phyloP scores from a whole-genome alignment of 352 stramenopile species.

The Phytophthora uliginosa region DNA sequence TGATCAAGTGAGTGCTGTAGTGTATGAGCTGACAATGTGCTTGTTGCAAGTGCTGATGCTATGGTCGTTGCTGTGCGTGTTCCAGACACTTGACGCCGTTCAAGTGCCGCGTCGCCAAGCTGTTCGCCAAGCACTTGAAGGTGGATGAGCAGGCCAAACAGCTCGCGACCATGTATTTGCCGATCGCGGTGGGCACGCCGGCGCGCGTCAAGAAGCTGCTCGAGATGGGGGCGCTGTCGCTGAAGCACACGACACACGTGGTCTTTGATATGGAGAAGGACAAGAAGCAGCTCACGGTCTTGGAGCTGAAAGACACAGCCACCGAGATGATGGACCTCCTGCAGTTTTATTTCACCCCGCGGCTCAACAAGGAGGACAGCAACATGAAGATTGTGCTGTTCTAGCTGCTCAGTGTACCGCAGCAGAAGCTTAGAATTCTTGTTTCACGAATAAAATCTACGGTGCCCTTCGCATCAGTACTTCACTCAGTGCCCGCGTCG shows the following conservation, averaged over 20 bases:
- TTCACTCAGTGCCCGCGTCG: slow-evolving; percentile 6
- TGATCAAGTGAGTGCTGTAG: slow-evolving; percentile 91
- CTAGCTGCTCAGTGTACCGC: slow-evolving; percentile 29
- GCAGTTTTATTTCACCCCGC: slow-evolving; percentile 79
- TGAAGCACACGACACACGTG: slow-evolving; percentile 84
- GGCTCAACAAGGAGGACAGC: slow-evolving; percentile 54
- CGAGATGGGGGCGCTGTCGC: slow-evolving; percentile 78
- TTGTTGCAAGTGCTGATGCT: slow-evolving; percentile 30
- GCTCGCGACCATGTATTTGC: slow-evolving; percentile 75
- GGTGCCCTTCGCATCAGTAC: neutral
- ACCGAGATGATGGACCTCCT: slow-evolving; percentile 85
- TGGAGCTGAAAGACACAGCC: slow-evolving; percentile 89
- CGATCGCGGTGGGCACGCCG: slow-evolving; percentile 85
- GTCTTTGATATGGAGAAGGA: slow-evolving; percentile 91
- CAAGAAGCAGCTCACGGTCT: slow-evolving; percentile 87
- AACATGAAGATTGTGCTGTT: slow-evolving; percentile 84
- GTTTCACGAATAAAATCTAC: slow-evolving; percentile 22
- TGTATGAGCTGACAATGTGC: neutral
- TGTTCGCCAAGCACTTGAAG: slow-evolving; percentile 97
- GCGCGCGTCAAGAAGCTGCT: slow-evolving; percentile 84
- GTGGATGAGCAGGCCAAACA: slow-evolving; percentile 90
- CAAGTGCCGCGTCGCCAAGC: slow-evolving; percentile 94
- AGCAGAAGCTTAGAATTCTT: slow-evolving; percentile 8
- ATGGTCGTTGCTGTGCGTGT: slow-evolving; percentile 3
- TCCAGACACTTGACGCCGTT: slow-evolving; percentile 77